Percentiles rank a stretch among this genome's conserved stretches.
phyloP scores from a whole-genome alignment of 371 early-diverging fungal genomes.

The Zancudomyces culisetae region DNA sequence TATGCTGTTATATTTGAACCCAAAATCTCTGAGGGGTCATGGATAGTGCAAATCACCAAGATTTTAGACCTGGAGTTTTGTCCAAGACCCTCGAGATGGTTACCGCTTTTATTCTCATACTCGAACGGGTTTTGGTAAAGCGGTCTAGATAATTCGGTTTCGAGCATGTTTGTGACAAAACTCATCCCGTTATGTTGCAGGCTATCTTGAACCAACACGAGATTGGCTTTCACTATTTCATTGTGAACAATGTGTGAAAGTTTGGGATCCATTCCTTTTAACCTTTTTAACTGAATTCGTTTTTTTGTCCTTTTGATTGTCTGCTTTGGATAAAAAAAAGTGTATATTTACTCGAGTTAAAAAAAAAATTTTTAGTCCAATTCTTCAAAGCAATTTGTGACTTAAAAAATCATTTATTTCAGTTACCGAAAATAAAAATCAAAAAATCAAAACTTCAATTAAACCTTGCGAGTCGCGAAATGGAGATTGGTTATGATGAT shows the following conservation, averaged over 20 bases:
- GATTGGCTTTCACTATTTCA: background rate
- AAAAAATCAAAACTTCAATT: no score
- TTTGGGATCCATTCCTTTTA: background rate
- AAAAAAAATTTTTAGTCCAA: no score
- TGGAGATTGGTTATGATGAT: no score
- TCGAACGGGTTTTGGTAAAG: background rate
- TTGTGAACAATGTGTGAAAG: background rate
- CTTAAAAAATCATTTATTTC: no score
- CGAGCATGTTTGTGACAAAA: background rate
- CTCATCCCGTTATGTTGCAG: background rate
- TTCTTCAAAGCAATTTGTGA: no score
- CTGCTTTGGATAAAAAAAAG: no score
- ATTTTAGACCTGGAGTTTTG: background rate
- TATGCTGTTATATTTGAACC: no score
- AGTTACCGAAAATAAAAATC: no score
- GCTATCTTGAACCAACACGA: slow-evolving; percentile 1
- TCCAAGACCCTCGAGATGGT: background rate
- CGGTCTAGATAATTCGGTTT: background rate
- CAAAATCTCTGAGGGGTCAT: background rate
- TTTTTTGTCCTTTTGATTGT: no score
- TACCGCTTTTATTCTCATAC: background rate
- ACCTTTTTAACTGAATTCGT: background rate
- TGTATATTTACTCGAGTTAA: no score
- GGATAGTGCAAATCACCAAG: background rate
- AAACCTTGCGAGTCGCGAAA: no score